phyloP scores from a whole-genome alignment of 768 basidiomycete genomes.

The Dendrothele bispora region DNA sequence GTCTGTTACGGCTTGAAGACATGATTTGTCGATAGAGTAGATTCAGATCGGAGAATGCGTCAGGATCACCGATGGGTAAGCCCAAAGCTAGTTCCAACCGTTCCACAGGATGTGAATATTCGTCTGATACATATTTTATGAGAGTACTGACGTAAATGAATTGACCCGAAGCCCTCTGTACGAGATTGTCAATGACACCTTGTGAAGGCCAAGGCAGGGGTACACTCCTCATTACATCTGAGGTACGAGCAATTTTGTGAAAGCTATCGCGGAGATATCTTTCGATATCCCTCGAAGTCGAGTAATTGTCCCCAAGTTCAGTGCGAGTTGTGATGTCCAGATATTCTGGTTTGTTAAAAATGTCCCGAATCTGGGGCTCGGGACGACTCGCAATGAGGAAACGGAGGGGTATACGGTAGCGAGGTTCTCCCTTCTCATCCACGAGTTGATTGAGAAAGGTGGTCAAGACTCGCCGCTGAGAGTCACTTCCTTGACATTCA shows the following conservation, averaged over 20 bases:
- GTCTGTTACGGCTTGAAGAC: neutral
- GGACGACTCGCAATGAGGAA: slow-evolving; percentile 27
- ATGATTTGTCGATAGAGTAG: neutral
- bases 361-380: slow-evolving; percentile 20
- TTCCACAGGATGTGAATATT: slow-evolving; percentile 1
- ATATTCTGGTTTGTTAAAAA: no score
- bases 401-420: slow-evolving; percentile 17
- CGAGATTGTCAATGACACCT: slow-evolving; percentile 13
- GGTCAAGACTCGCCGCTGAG: slow-evolving; percentile 5
- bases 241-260: slow-evolving; percentile 7
- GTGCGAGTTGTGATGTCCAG: no score
- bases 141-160: neutral
- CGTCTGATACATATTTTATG: neutral
- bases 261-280: slow-evolving; percentile 15
- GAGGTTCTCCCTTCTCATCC: no score
- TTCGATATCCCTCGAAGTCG: slow-evolving; percentile 16
- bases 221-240: slow-evolving; percentile 1
- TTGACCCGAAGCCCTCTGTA: slow-evolving; percentile 9
- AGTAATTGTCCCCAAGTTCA: neutral
- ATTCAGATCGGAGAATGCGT: neutral
- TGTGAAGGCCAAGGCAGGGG: slow-evolving; percentile 21
- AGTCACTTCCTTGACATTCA: slow-evolving; percentile 18
- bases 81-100: neutral
- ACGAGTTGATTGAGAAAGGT: neutral
- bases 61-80: neutral